phyloP scores from a whole-genome alignment of 2,329 filamentous ascomycete species.

The Cordyceps tenuipes region DNA sequence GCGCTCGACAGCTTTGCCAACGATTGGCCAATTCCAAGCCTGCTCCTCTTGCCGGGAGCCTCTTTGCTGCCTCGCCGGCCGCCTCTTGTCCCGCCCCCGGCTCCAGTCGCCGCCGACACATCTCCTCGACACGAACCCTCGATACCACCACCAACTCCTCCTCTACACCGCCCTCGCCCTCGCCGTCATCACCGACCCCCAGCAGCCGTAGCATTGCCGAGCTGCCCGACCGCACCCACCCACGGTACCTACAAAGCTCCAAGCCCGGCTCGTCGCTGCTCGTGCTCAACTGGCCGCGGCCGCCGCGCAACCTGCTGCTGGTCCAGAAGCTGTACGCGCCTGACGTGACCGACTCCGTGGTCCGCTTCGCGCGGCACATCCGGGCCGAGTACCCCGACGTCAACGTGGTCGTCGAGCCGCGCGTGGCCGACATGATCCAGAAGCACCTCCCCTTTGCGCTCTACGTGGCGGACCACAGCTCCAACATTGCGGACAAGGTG shows the following conservation, averaged over 20 bases:
- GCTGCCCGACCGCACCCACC: conserved; percentile 26
- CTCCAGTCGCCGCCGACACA: background rate
- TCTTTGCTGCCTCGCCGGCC: background rate
- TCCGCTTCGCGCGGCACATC: conserved; percentile 61
- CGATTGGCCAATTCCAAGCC: background rate
- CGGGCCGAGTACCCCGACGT: conserved; percentile 70
- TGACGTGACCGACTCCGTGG: conserved; percentile 42
- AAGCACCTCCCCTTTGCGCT: conserved; percentile 64
- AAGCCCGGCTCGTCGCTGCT: conserved; percentile 45
- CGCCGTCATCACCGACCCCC: conserved; percentile 7
- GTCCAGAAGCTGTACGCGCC: conserved; percentile 51
- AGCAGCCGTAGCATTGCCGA: conserved; percentile 24
- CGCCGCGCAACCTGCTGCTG: conserved; percentile 48
- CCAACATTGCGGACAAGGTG: conserved; percentile 65
- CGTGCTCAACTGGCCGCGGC: conserved; percentile 45
- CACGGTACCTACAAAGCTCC: conserved; percentile 29
- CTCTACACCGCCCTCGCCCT: background rate
- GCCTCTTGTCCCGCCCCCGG: background rate
- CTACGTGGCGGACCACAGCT: conserved; percentile 46
- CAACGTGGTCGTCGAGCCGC: conserved; percentile 74
- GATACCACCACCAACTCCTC: background rate
- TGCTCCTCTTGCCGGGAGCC: background rate
- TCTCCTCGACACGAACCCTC: background rate
- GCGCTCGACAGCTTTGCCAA: background rate
- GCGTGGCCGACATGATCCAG: conserved; percentile 65